Percentiles rank a stretch among this genome's conserved stretches.
These are phyloP conservation scores for Boletus hoseneyae DNA, from an alignment of 1,284 basidiomycete genomes.

Conservation along the genomic window DNA sequence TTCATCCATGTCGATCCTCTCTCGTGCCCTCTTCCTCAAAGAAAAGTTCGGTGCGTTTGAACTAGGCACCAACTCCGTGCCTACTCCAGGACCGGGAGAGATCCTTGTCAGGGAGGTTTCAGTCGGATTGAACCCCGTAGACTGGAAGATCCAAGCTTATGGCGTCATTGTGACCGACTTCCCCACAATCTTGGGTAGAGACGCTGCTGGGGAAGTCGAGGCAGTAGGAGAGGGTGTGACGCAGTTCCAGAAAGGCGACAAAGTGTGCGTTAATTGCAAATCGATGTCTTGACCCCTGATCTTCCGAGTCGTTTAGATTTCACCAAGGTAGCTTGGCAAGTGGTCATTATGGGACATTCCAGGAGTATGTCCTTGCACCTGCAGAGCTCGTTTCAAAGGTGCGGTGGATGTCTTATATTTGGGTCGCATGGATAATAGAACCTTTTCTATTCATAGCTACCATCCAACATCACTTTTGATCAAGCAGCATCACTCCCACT, in stretches of 20 bases:
- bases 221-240: slow-evolving; percentile 42
- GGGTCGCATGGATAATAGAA: not conserved
- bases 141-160: slow-evolving; percentile 37
- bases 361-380: slow-evolving; percentile 32
- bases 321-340: slow-evolving; percentile 23
- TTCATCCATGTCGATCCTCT: slow-evolving; percentile 15
- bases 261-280: slow-evolving; percentile 35
- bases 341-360: slow-evolving; percentile 27
- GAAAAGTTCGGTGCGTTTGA: slow-evolving; percentile 23
- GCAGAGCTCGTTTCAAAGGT: slow-evolving; percentile 32
- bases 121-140: slow-evolving; percentile 27
- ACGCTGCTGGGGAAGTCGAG: slow-evolving; percentile 47
- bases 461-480: slow-evolving; percentile 23
- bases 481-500: slow-evolving; percentile 23
- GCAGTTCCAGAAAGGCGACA: slow-evolving; percentile 44
- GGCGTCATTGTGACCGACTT: slow-evolving; percentile 27
- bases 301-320: slow-evolving; percentile 21
- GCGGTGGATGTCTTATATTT: not conserved
- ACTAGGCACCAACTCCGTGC: slow-evolving; percentile 11
- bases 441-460: slow-evolving; percentile 12
- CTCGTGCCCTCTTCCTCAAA: slow-evolving; percentile 22
- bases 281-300: not conserved
- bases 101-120: slow-evolving; percentile 27
- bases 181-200: slow-evolving; percentile 43
- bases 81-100: slow-evolving; percentile 22